Percentiles rank a stretch among this genome's conserved stretches.
Conservation (phyloP, 2,329 filamentous ascomycete genomes). For the Coleophoma crateriformis region DNA sequence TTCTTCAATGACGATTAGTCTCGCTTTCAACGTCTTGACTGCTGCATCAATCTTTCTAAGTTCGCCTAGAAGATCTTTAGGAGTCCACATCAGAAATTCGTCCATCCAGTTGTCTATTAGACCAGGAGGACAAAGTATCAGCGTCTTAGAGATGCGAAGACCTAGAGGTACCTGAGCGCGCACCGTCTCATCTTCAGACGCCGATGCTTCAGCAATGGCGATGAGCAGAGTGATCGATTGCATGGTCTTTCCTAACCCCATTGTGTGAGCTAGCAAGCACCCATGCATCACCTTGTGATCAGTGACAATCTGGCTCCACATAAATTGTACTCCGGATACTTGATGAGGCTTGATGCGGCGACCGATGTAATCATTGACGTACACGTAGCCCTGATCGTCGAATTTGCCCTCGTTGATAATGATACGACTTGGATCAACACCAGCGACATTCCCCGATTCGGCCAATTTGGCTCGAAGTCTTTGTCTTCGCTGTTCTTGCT, state of each 20-base stretch:
- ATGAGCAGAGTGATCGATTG: slow-evolving; percentile 82
- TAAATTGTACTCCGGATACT: slow-evolving; percentile 73
- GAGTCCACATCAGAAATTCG: slow-evolving; percentile 68
- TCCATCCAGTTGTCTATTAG: slow-evolving; percentile 80
- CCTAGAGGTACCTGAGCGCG: slow-evolving; percentile 61
- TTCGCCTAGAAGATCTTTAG: slow-evolving; percentile 45
- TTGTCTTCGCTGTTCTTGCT: slow-evolving; percentile 46
- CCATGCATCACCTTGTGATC: slow-evolving; percentile 56
- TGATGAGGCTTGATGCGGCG: slow-evolving; percentile 72
- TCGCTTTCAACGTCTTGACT: slow-evolving; percentile 24
- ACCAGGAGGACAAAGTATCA: slow-evolving; percentile 71
- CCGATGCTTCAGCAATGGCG: slow-evolving; percentile 61
- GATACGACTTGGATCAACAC: slow-evolving; percentile 39
- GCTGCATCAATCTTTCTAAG: slow-evolving; percentile 49
- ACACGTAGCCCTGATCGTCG: slow-evolving; percentile 55
- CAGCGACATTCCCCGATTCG: slow-evolving; percentile 34
- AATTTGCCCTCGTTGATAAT: slow-evolving; percentile 64
- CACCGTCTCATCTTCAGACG: slow-evolving; percentile 51
- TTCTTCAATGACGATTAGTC: slow-evolving; percentile 38
- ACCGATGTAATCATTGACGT: slow-evolving; percentile 59
- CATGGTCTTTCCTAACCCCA: slow-evolving; percentile 92
- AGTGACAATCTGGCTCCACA: slow-evolving; percentile 79
- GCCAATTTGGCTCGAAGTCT: slow-evolving; percentile 42
- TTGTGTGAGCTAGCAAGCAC: slow-evolving; percentile 80
- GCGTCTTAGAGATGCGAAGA: slow-evolving; percentile 55